Base-by-base conservation (phyloP, 768 basidiomycete genomes). In the Sporobolomyces phaffii region DNA sequence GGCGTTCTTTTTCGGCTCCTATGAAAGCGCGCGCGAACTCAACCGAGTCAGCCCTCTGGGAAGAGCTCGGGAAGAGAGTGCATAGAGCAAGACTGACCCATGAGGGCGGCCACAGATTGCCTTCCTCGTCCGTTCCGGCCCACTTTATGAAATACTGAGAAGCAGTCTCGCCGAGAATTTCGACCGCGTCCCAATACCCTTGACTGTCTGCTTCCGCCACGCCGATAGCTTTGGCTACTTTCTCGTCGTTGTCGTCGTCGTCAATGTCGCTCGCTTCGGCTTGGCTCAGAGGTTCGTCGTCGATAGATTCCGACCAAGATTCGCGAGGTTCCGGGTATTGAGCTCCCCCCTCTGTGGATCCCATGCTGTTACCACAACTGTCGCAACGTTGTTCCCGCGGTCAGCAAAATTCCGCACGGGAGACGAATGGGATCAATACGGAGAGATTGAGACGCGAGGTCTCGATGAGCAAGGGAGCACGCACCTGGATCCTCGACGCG, bases 1-100 rank as follows among this genome's bases (percentile, higher is more conserved):
- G 22, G 61, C 69, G 44, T 70, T 52, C 5, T n/a, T 10, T 48
- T 70, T 70, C 33, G 69, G 60, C 29, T 70, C 69, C 69, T 70
- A 58, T 44, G 20, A 29, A 40, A 4, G 2, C 0, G 17, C 8
- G 20, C n/a, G 17, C 28, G 13, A 33, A 34, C 0, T 29, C 9
- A 24, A 31, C 24, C 34, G 11, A 24, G 13, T 24, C 26, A 17
- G 38, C 18, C 33, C 13, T 44, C 17, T 15, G 11, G 15, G 0
- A 1, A 14, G 18, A 33, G 26, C 53, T 34, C 15, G 22, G 38
- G 22, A 10, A 13, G 15, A 44, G 53, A 24, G 13, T 17, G 2
- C 10, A 18, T 22, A 56, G 22, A 41, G 7, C 14, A 6, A 8
- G 13, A 26, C 61, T 28, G 1, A 69, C 68, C 68, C 68, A 69